phyloP scores from a whole-genome alignment of 2,329 filamentous ascomycete genomes.

The Fusarium sp. region DNA sequence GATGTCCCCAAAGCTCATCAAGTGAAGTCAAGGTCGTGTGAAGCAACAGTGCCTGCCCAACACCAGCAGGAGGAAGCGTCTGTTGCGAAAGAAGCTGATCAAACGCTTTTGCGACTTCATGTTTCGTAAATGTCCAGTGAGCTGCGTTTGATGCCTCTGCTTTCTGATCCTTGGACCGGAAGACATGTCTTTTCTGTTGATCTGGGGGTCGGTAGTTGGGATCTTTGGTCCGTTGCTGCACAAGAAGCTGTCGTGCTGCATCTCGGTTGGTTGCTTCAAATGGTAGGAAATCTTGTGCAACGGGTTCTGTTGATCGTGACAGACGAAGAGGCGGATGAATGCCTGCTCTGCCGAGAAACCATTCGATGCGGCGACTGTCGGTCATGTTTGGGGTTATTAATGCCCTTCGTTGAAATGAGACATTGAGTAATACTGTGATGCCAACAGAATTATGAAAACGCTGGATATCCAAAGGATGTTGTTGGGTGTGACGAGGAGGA shows the following conservation, averaged over 20 bases:
- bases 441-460: no score
- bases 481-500: background rate
- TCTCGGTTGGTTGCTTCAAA: background rate
- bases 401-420: background rate
- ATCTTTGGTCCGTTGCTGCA: constrained; percentile 6
- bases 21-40: background rate
- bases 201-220: constrained; percentile 1
- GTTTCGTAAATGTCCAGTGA: constrained; percentile 21
- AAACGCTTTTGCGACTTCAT: constrained; percentile 21
- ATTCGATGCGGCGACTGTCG: constrained; percentile 5
- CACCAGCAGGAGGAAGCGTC: constrained; percentile 6
- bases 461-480: background rate
- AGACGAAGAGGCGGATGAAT: constrained; percentile 14
- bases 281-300: constrained; percentile 11
- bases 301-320: constrained; percentile 2
- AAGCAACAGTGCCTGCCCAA: constrained; percentile 15
- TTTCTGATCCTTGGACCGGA: constrained; percentile 14
- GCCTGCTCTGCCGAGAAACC: constrained; percentile 16
- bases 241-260: constrained; percentile 4
- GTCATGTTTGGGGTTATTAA: background rate
- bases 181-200: constrained; percentile 9
- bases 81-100: background rate
- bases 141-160: background rate
- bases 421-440: no score
- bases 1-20: constrained; percentile 25